Conservation (phyloP, 306 rosid species). For the Cucurbita argyrosperma region DNA sequence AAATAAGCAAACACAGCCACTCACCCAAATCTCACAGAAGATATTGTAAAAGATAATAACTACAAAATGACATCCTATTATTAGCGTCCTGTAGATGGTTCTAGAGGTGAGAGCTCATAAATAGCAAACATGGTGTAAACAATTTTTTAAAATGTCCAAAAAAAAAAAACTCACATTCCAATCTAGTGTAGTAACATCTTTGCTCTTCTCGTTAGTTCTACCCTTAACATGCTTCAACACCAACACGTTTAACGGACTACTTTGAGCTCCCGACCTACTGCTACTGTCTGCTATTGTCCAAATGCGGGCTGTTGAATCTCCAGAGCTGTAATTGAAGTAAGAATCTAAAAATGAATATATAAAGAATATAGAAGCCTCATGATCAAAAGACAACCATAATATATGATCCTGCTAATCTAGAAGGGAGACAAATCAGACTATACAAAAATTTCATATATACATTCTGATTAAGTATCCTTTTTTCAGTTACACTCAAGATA, state of each 20-base stretch:
- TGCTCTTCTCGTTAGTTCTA: constrained; percentile 62
- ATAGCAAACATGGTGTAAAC: not conserved
- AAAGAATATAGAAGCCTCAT: not conserved
- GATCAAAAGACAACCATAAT: not conserved
- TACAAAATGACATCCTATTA: not conserved
- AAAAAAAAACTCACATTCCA: constrained; percentile 70
- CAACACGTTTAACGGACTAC: constrained; percentile 35
- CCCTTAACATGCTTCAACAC: constrained; percentile 91
- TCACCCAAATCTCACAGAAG: not conserved
- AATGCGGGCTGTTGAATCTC: constrained; percentile 95
- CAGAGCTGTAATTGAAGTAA: constrained; percentile 40
- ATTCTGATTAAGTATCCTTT: not conserved
- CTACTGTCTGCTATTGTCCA: constrained; percentile 69
- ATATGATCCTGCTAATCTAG: not conserved
- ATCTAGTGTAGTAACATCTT: constrained; percentile 87
- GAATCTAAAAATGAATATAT: not conserved
- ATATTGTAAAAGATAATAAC: not conserved
- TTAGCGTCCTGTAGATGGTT: not conserved
- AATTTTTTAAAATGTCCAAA: not conserved
- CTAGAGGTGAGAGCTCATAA: not conserved
- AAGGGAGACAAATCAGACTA: not conserved
- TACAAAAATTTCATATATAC: not conserved
- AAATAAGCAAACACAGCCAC: not conserved
- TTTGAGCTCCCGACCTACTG: constrained; percentile 36
- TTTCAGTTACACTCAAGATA: not conserved